Percentiles rank a stretch among this genome's conserved stretches.
These are phyloP conservation scores for Taiwanofungus camphoratus DNA, from an alignment of 1,284 basidiomycete species.

Conservation along the genomic window DNA sequence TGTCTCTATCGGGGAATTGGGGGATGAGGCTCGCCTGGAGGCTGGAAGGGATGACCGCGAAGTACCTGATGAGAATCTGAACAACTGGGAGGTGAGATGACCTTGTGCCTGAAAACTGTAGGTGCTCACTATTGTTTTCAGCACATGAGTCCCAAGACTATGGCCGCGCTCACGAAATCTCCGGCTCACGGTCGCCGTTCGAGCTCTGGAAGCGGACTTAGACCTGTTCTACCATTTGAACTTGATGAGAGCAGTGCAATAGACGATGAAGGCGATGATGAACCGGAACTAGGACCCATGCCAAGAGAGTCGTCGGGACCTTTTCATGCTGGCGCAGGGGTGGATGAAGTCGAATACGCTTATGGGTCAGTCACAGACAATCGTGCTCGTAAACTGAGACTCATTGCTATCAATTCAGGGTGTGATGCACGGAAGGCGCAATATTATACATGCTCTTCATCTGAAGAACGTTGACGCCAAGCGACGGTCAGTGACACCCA, in stretches of 20 bases:
- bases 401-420: conserved; percentile 5
- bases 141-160: conserved; percentile 93
- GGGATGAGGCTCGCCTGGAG: conserved; percentile 68
- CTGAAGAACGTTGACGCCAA: no score
- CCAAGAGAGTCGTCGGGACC: conserved; percentile 68
- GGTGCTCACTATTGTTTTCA: conserved; percentile 27
- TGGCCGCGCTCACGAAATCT: conserved; percentile 85
- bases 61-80: conserved; percentile 71
- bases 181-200: conserved; percentile 75
- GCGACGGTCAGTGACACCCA: no score
- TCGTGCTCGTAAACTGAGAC: neutral
- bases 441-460: no score
- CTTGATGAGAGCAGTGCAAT: conserved; percentile 69
- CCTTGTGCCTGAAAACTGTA: conserved; percentile 1
- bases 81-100: conserved; percentile 85
- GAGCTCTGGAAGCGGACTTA: conserved; percentile 72
- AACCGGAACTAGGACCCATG: conserved; percentile 64
- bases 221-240: conserved; percentile 78
- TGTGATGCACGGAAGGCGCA: no score
- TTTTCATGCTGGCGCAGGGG: conserved; percentile 71
- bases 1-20: conserved; percentile 81
- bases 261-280: conserved; percentile 53
- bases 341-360: conserved; percentile 84
- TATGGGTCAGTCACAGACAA: conserved; percentile 57
- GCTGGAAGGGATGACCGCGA: conserved; percentile 53